phyloP scores from a whole-genome alignment of 805 yeast species.

The Cyberlindnera lachancei region DNA sequence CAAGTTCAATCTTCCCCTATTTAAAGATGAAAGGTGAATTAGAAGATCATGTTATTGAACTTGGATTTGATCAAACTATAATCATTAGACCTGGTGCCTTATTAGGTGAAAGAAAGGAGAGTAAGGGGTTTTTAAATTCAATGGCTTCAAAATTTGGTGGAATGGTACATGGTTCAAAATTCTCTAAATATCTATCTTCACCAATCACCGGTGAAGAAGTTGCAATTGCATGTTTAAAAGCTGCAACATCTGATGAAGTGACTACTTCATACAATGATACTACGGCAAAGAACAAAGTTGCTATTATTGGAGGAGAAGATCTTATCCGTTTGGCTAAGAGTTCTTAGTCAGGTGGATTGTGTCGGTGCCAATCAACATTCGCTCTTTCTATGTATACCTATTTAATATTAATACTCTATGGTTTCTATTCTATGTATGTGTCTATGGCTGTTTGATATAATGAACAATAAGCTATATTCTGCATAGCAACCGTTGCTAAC shows the following conservation, averaged over 20 bases:
- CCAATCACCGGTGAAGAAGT: slow-evolving; percentile 65
- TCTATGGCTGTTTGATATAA: no score
- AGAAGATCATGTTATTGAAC: slow-evolving; percentile 56
- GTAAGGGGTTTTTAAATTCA: slow-evolving; percentile 32
- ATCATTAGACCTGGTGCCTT: slow-evolving; percentile 74
- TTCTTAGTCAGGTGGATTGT: no score
- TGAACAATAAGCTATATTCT: no score
- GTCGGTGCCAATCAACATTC: no score
- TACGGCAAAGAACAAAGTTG: slow-evolving; percentile 24
- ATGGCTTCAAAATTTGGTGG: slow-evolving; percentile 23
- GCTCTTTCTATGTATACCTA: no score
- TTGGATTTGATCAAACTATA: slow-evolving; percentile 64
- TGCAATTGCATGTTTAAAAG: slow-evolving; percentile 44
- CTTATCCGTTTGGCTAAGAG: slow-evolving; percentile 5
- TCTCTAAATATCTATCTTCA: slow-evolving; percentile 25
- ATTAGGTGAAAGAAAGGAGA: slow-evolving; percentile 50
- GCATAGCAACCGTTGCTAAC: no score
- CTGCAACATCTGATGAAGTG: no score
- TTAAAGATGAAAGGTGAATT: slow-evolving; percentile 64
- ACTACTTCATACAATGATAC: no score
- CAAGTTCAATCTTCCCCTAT: slow-evolving; percentile 53
- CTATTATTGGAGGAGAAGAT: slow-evolving; percentile 25
- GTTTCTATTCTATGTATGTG: no score
- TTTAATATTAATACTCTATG: no score
- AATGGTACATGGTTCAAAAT: slow-evolving; percentile 26